Conservation (phyloP, 208 protist species). For the Acanthamoeba polyphaga region DNA sequence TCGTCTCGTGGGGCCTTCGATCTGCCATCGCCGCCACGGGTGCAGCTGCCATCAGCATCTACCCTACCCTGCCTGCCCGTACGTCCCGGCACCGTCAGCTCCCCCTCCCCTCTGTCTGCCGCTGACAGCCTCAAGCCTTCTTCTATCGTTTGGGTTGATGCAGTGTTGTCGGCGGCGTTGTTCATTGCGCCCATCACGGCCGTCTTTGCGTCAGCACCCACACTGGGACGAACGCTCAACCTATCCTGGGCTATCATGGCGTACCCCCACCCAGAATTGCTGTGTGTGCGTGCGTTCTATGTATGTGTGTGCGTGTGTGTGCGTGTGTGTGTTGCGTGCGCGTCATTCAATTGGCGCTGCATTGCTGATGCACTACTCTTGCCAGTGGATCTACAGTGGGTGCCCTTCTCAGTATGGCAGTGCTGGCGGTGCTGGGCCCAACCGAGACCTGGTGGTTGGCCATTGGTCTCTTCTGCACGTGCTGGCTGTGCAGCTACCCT, state of each 20-base stretch:
- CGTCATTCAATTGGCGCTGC: background rate
- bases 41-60: slow-evolving; percentile 52
- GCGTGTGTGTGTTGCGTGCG: background rate
- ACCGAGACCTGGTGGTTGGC: slow-evolving; percentile 52
- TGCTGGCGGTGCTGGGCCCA: background rate
- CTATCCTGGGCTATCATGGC: slow-evolving; percentile 38
- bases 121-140: background rate
- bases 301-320: too few relatives aligned
- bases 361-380: background rate
- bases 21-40: slow-evolving; percentile 13
- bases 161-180: slow-evolving; percentile 30
- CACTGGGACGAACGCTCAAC: slow-evolving; percentile 37
- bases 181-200: slow-evolving; percentile 63
- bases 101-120: background rate
- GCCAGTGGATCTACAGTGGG: slow-evolving; percentile 2
- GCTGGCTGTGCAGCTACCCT: slow-evolving; percentile 33
- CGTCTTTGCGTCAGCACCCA: background rate
- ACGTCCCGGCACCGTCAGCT: background rate
- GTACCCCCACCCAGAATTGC: background rate
- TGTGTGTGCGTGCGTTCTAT: too few relatives aligned
- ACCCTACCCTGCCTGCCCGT: background rate
- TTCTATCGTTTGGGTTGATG: background rate
- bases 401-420: background rate
- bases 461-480: slow-evolving; percentile 21
- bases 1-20: slow-evolving; percentile 11